Evolutionary conservation across 352 stramenopile species (phyloP), one percentile per base, ranked within the genome.

Genomic region (Phytophthora ohioensis): DNA sequence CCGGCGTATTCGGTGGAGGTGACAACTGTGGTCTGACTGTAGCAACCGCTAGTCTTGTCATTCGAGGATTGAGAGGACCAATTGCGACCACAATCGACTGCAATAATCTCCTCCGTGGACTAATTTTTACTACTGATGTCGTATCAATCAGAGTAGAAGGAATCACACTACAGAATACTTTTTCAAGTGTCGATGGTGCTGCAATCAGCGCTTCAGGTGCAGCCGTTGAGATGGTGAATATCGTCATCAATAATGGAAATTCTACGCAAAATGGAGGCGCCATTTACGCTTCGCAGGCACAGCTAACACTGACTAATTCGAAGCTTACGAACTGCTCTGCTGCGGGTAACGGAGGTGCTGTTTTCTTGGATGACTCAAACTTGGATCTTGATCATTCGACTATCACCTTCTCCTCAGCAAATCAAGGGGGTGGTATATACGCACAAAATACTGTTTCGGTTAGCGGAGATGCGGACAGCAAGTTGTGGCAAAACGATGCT

Each of bases 81-180:
- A 43, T 57, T 6, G 39, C 78, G 5, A 88, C 82, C 5, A 69
- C 30, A 2, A 46, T 91, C n/a, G 70, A 92, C 42, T 92, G 84
- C 32, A 21, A 52, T 27, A 30, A 38, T 13, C 3, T 42, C 1
- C 64, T 58, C 8, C 31, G 21, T 11, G 84, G 82, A 0, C 45
- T 91, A n/a, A 64, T 58, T 6, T 73, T 91, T 41, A 27, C 42
- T 15, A 38, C 56, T 54, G 6, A 12, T 12, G 11, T 30, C 0
- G 59, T 56, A 17, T 7, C 48, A 13, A 49, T 73, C 30, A 36
- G 45, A 11, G 32, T 91, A 4, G 30, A 46, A 9, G 65, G 72
- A 10, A 69, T 91, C 0, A 69, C 69, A 7, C 51, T 91, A 0
- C 35, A 51, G 5, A 77, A 78, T 34, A 60, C 59, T 13, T 52